These are phyloP conservation scores for Fraxinus velutina DNA, from an alignment of 305 asterid genomes.

Conservation along the genomic window DNA sequence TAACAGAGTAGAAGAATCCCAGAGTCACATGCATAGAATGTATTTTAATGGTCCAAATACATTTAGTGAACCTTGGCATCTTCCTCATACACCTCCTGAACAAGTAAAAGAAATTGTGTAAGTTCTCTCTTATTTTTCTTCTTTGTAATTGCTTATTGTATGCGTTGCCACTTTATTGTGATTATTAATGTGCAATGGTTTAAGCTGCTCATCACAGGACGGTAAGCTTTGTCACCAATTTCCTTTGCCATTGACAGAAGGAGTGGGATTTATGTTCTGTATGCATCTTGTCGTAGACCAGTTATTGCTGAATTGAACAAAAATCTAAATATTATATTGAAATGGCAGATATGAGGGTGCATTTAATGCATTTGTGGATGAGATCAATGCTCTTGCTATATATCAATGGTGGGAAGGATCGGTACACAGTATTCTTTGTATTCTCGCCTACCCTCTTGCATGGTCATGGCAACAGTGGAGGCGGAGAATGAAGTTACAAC, in stretches of 20 bases:
- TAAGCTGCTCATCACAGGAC: background rate
- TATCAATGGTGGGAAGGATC: constrained; percentile 99
- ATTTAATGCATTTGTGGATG: constrained; percentile 86
- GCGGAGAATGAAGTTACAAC: constrained; percentile 81
- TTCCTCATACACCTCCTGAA: constrained; percentile 93
- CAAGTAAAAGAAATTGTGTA: constrained; percentile 92
- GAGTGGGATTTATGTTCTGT: constrained; percentile 6
- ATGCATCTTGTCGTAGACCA: constrained; percentile 3
- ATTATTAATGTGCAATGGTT: background rate
- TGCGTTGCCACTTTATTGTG: background rate
- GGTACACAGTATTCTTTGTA: constrained; percentile 71
- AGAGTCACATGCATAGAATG: constrained; percentile 93
- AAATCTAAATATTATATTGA: constrained; percentile 13
- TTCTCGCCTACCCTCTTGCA: constrained; percentile 87
- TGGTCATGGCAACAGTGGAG: constrained; percentile 99
- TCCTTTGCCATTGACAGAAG: constrained; percentile 10
- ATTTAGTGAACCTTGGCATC: constrained; percentile 96
- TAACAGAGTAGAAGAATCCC: constrained; percentile 94
- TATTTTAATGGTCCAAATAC: constrained; percentile 88
- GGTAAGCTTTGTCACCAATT: background rate
- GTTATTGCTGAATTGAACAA: constrained; percentile 1
- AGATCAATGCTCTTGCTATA: constrained; percentile 80
- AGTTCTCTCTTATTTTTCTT: constrained; percentile 29
- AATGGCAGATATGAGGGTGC: constrained; percentile 88
- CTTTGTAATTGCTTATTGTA: background rate